These are phyloP conservation scores for Elongisporangium anandrum DNA, from an alignment of 352 stramenopile genomes.

Conservation along the genomic window DNA sequence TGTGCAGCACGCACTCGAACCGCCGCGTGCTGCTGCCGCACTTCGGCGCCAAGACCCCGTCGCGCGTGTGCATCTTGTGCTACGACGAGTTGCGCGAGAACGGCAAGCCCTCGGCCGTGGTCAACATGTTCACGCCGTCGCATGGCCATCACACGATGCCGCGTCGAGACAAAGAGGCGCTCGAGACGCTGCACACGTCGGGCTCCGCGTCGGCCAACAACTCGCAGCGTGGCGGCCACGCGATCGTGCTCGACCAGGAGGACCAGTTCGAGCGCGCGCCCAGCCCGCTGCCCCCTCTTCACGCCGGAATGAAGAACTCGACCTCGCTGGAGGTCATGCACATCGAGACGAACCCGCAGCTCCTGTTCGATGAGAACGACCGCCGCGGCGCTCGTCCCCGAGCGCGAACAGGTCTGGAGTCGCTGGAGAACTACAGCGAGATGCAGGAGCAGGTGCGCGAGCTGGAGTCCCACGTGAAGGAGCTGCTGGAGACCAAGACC, in stretches of 20 bases:
- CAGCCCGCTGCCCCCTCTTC: not conserved
- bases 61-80: conserved; percentile 78
- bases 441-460: conserved; percentile 74
- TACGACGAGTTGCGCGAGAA: conserved; percentile 75
- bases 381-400: conserved; percentile 31
- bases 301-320: not conserved
- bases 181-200: not conserved
- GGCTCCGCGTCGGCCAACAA: not conserved
- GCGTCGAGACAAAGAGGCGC: not conserved
- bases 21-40: conserved; percentile 59
- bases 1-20: conserved; percentile 81
- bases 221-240: not conserved
- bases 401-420: conserved; percentile 61
- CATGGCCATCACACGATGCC: not conserved
- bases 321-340: not conserved
- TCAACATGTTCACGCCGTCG: conserved; percentile 53
- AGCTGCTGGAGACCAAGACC: conserved; percentile 55
- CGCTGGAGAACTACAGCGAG: conserved; percentile 38
- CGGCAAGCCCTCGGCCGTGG: conserved; percentile 66
- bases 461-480: conserved; percentile 57
- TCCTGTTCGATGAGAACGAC: conserved; percentile 30
- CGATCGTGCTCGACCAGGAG: not conserved
- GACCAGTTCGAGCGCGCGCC: not conserved
- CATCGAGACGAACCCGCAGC: conserved; percentile 4
- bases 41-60: conserved; percentile 47